Evolutionary conservation across 2,329 filamentous ascomycete species (phyloP), one percentile per base, ranked within the genome.

Genomic region (Phaeoacremonium minimum): DNA sequence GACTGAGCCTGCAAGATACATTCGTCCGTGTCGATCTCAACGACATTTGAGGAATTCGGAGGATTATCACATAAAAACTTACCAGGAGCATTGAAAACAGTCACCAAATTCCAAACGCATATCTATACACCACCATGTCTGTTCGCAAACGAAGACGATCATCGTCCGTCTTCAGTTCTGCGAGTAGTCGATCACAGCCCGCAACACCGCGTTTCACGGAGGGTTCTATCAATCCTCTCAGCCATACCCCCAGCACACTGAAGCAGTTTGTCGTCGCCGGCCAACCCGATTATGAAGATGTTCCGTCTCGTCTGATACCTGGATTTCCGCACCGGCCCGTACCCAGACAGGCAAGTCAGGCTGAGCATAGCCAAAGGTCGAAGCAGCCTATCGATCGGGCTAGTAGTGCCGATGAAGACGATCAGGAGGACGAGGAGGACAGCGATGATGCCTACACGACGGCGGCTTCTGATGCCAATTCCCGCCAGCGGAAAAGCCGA

Each of bases 181-280:
- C 4, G 47, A 52, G 15, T 42, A 38, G 17, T 40, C 28, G 29
- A 28, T 35, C 15, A 35, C 41, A 28, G 31, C 35, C 16, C 29
- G 20, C 6, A 18, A 14, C 1, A 45, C 22, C 49, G 28, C 46
- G 44, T 14, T 49, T 57, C 12, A 59, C 57, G 1, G 42, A 47
- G 12, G 55, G 59, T 32, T 49, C 60, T 36, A 73, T 74, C 51
- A 78, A 79, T 49, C 75, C 76, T 2, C 62, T 72, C 47, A 78
- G 73, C 47, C 69, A 80, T 45, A 60, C 67, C 3, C 73, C 71
- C 0, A 54, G 60, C 33, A 67, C 70, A 22, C 67, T 78, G 33
- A 59, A 53, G 30, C 77, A 82, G 48, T 69, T 80, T 36, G 53
- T 60, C 18, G 47, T 72, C 3, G 77, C 77, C 4, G 77, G 77